phyloP scores from a whole-genome alignment of 768 basidiomycete genomes.

The Naganishia antarctica region DNA sequence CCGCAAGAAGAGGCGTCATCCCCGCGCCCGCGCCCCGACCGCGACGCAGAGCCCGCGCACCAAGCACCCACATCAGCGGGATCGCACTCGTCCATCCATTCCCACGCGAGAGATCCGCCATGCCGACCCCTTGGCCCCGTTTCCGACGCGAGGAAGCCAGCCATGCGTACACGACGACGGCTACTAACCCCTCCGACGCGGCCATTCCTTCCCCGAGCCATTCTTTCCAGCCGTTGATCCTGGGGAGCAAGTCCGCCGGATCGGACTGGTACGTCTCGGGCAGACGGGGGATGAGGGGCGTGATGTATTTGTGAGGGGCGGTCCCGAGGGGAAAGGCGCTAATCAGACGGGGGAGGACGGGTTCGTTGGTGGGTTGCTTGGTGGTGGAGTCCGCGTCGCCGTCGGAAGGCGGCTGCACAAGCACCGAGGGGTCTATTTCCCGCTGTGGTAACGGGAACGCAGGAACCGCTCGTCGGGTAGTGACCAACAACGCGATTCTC shows the following conservation, averaged over 20 bases:
- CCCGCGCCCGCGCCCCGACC: too few species aligned
- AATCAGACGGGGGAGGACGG: slow-evolving; percentile 46
- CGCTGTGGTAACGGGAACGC: slow-evolving; percentile 78
- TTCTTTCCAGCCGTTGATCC: slow-evolving; percentile 26
- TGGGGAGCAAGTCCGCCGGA: slow-evolving; percentile 36
- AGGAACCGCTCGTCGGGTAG: slow-evolving; percentile 64
- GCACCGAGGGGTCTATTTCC: slow-evolving; percentile 70
- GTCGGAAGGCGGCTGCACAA: slow-evolving; percentile 53
- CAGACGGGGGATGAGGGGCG: slow-evolving; percentile 33
- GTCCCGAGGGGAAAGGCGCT: slow-evolving; percentile 48
- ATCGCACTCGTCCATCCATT: slow-evolving; percentile 52
- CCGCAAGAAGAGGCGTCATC: too few species aligned
- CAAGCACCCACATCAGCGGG: slow-evolving; percentile 20
- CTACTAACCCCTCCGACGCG: slow-evolving; percentile 31
- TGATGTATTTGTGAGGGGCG: slow-evolving; percentile 59
- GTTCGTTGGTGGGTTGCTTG: slow-evolving; percentile 25
- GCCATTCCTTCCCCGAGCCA: slow-evolving; percentile 35
- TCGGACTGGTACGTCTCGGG: slow-evolving; percentile 30
- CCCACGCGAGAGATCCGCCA: slow-evolving; percentile 30
- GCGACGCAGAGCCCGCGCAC: slow-evolving; percentile 3
- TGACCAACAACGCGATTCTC: slow-evolving; percentile 2
- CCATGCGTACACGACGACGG: slow-evolving; percentile 26
- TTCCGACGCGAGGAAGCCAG: neutral
- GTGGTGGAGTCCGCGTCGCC: neutral
- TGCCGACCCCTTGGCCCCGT: neutral